A percentile compares a stretch with the other conserved stretches of the same genome.
phyloP scores from a whole-genome alignment of 139 green algal genomes.

The Picochlorum sp. region DNA sequence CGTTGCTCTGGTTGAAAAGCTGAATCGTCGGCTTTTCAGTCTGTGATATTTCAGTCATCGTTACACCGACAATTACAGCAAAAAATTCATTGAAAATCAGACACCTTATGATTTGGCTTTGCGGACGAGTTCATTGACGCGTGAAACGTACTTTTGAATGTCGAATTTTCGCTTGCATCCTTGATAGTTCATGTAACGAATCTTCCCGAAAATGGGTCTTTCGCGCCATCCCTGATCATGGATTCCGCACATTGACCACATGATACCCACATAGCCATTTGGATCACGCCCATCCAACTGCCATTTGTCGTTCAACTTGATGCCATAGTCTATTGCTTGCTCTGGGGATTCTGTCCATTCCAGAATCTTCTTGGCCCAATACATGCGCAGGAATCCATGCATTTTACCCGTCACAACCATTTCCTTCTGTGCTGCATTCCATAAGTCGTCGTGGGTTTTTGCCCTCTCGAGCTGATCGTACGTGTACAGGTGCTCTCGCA shows the following conservation, averaged over 20 bases:
- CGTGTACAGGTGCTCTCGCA: constrained; percentile 46
- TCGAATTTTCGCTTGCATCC: constrained; percentile 96
- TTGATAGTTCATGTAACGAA: constrained; percentile 92
- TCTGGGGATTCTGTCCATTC: constrained; percentile 80
- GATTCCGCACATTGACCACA: constrained; percentile 89
- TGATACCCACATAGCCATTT: constrained; percentile 84
- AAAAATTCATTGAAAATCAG: not conserved
- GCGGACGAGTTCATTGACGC: constrained; percentile 19
- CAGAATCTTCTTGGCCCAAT: constrained; percentile 98
- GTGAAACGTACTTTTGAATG: constrained; percentile 57
- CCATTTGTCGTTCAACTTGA: constrained; percentile 88
- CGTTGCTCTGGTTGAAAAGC: not conserved
- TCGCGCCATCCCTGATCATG: constrained; percentile 94
- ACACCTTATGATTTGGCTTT: not conserved
- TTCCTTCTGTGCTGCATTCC: constrained; percentile 91
- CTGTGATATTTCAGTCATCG: too few species aligned
- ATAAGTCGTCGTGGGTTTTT: constrained; percentile 89
- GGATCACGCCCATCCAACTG: constrained; percentile 79
- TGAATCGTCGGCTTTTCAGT: not conserved
- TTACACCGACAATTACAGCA: not conserved
- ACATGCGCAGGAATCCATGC: constrained; percentile 98
- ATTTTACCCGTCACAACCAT: constrained; percentile 89
- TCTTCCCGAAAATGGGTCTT: constrained; percentile 91
- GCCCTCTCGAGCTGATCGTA: constrained; percentile 70
- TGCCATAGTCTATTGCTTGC: constrained; percentile 67